A percentile compares a stretch with the other conserved stretches of the same genome.
These are phyloP conservation scores for Wallacemonas collosoma DNA, from an alignment of 208 protist genomes.

Conservation along the genomic window DNA sequence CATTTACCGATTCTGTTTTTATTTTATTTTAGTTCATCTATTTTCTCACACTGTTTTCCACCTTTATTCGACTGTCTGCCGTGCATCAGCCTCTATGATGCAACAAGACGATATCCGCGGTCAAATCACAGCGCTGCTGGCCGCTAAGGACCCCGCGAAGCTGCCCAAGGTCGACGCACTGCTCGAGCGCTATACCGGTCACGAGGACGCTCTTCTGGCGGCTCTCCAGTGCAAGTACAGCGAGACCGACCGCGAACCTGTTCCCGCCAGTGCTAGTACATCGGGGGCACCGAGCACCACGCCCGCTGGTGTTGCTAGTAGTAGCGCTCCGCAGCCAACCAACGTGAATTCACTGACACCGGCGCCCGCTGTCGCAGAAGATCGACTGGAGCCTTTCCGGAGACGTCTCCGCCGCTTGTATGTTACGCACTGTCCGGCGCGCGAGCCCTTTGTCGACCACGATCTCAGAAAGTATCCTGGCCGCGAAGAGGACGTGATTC, in stretches of 20 bases:
- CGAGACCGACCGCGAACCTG: not conserved
- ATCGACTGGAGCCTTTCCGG: slow-evolving; percentile 17
- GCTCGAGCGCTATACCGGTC: slow-evolving; percentile 26
- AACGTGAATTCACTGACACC: not conserved
- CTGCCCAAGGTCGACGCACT: slow-evolving; percentile 24
- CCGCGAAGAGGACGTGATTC: slow-evolving; percentile 35
- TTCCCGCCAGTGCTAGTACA: no score
- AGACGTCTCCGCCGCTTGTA: slow-evolving; percentile 32
- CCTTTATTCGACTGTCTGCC: no score
- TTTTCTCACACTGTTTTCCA: no score
- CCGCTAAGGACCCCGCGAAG: slow-evolving; percentile 38
- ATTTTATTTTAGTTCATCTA: no score
- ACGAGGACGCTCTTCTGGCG: slow-evolving; percentile 33
- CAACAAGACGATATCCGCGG: slow-evolving; percentile 3
- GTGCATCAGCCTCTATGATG: not conserved
- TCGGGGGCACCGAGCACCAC: not conserved
- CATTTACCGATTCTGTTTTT: no score
- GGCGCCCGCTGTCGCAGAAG: not conserved
- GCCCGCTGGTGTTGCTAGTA: no score
- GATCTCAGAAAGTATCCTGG: slow-evolving; percentile 38
- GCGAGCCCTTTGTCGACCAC: slow-evolving; percentile 24
- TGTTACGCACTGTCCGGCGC: slow-evolving; percentile 29
- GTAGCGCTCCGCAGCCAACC: not conserved
- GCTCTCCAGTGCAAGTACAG: slow-evolving; percentile 33
- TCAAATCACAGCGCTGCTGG: slow-evolving; percentile 25